A percentile compares a stretch with the other conserved stretches of the same genome.
These are phyloP conservation scores for Scleromitrula shiraiana DNA, from an alignment of 2,329 filamentous ascomycete species.

Conservation along the genomic window DNA sequence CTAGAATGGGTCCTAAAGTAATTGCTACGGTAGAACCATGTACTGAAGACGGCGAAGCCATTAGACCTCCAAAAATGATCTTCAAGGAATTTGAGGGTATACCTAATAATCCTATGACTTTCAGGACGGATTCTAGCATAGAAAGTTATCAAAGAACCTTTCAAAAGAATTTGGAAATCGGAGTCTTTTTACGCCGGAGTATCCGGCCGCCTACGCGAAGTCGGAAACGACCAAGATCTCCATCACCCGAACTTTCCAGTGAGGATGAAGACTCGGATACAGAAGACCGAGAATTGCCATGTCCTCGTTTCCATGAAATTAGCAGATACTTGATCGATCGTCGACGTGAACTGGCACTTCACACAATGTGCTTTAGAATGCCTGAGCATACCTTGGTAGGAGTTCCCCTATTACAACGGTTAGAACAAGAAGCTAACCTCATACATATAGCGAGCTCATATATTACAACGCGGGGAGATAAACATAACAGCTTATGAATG, in stretches of 20 bases:
- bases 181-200: neutral
- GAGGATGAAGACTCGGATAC: too few species aligned
- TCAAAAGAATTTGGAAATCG: neutral
- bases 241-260: too few species aligned
- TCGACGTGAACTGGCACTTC: conserved; percentile 7
- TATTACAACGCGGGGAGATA: conserved; percentile 4
- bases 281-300: neutral
- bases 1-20: neutral
- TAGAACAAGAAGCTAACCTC: neutral
- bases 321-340: conserved; percentile 5
- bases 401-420: neutral
- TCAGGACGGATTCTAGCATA: neutral
- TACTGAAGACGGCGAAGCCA: neutral
- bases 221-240: too few species aligned
- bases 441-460: neutral
- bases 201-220: too few species aligned
- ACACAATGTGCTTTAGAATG: conserved; percentile 12
- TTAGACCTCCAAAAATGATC: too few species aligned
- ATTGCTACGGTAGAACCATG: neutral
- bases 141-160: too few species aligned
- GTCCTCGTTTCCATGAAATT: conserved; percentile 7
- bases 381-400: conserved; percentile 11
- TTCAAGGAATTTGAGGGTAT: conserved; percentile 4
- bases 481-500: conserved; percentile 8
- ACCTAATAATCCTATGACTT: neutral